Conservation (phyloP, 495 filamentous ascomycete species). For the Aspergillus diversus region DNA sequence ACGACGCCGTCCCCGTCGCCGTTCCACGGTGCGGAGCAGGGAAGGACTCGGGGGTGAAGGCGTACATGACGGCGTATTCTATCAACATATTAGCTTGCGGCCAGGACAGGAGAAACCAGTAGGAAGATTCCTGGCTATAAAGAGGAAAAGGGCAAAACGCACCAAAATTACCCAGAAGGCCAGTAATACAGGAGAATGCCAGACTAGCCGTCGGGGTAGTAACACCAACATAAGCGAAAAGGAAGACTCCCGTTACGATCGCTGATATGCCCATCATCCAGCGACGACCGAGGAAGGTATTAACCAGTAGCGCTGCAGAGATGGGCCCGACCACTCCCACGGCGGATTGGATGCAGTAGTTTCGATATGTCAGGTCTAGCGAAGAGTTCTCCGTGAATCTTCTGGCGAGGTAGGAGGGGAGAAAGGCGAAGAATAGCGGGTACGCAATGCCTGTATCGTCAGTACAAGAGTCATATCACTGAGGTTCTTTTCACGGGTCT, state of each 20-base stretch:
- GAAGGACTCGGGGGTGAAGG: slow-evolving; percentile 61
- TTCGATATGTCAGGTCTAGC: slow-evolving; percentile 32
- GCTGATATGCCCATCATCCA: slow-evolving; percentile 42
- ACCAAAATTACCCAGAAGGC: slow-evolving; percentile 39
- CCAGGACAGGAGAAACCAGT: too few relatives aligned
- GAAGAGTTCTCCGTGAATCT: slow-evolving; percentile 34
- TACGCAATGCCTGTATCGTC: slow-evolving; percentile 34
- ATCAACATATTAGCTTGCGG: background rate
- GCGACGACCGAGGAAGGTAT: slow-evolving; percentile 34
- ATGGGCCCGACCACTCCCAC: slow-evolving; percentile 36
- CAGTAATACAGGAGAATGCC: slow-evolving; percentile 36
- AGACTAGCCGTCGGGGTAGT: slow-evolving; percentile 28
- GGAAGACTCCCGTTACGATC: slow-evolving; percentile 36
- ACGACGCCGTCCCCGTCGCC: slow-evolving; percentile 50
- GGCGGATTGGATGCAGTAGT: slow-evolving; percentile 40
- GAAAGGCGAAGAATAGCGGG: slow-evolving; percentile 40
- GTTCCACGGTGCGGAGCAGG: slow-evolving; percentile 57
- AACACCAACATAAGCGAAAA: slow-evolving; percentile 39
- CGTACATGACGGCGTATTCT: slow-evolving; percentile 58
- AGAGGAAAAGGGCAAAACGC: background rate
- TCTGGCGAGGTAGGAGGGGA: slow-evolving; percentile 39
- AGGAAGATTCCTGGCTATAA: too few relatives aligned
- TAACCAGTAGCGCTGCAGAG: slow-evolving; percentile 34
- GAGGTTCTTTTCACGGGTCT: background rate
- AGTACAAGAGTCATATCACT: background rate